Base-by-base conservation (phyloP, 768 basidiomycete genomes). In the Terana coerulea region DNA sequence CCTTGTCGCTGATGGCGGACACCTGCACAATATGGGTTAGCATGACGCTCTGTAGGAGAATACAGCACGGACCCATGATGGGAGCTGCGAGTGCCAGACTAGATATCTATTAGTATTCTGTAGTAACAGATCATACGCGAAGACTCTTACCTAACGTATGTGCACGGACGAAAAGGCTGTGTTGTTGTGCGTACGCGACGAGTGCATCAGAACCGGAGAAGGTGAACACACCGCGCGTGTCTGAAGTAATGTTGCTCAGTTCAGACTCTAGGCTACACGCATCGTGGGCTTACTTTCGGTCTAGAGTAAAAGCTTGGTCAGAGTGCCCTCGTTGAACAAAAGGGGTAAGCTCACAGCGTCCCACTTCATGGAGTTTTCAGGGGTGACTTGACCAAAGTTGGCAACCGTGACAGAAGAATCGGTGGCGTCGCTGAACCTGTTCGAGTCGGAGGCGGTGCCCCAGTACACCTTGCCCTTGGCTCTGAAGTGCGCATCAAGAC, bases 361-460 rank as follows among this genome's bases (percentile, higher is more conserved):
- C 64, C 66, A 61, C 56, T 69, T 69, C 67, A 67, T 68, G 43
- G 61, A 64, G 58, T 69, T 69, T 49, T 67, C 67, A 12, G 67
- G 68, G 8, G 68, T 69, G 33, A 68, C 54, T 12, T 61, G 58
- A 19, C 67, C 65, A 33, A 67, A 69, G 29, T 67, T 56, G 33
- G 62, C 59, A 29, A 61, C 55, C 14, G 61, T 63, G 10, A 52
- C 56, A 1, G 45, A 31, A 3, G 61, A 63, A 49, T 63, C 59
- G 47, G 35, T 44, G n/a, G 61, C 49, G 54, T 63, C 51, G 53
- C 59, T 63, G 55, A 63, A 63, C 17, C 59, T 49, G 58, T 61
- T 41, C 63, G 66, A 52, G 53, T 61, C 45, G 59, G 59, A 53
- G 59, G 67, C 41, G 58, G 71, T 57, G 54, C 65, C 47, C 66